A percentile compares a stretch with the other conserved stretches of the same genome.
These are phyloP conservation scores for Oryza glumipatula DNA, from an alignment of 176 grass and related monocot species.

Conservation along the genomic window DNA sequence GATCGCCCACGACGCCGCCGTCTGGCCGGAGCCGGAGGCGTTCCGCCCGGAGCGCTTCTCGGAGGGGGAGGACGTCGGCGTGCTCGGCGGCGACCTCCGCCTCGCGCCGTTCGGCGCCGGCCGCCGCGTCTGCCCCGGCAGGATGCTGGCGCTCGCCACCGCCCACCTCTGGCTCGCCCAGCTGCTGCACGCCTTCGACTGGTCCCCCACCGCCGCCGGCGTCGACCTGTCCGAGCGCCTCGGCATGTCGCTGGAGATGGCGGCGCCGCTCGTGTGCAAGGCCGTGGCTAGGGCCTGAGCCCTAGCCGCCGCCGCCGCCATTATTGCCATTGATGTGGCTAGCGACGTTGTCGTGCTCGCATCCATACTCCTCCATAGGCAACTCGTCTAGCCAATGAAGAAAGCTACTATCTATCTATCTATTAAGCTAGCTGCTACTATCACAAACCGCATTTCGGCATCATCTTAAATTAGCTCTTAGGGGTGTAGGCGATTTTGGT, in stretches of 20 bases:
- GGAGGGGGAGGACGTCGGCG: conserved; percentile 58
- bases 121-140: conserved; percentile 74
- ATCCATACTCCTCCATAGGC: background rate
- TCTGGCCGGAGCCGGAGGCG: conserved; percentile 58
- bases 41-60: conserved; percentile 70
- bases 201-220: conserved; percentile 26
- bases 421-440: background rate
- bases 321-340: conserved; percentile 10
- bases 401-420: background rate
- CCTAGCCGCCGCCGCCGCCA: background rate
- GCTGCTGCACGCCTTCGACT: conserved; percentile 62
- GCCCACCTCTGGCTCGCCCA: conserved; percentile 72
- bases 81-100: conserved; percentile 71
- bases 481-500: background rate
- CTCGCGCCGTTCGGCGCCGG: conserved; percentile 76
- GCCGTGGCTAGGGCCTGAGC: conserved; percentile 32
- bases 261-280: conserved; percentile 65
- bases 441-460: background rate
- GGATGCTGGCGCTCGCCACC: conserved; percentile 70
- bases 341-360: background rate
- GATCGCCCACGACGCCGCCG: conserved; percentile 64
- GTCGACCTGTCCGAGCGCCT: conserved; percentile 77
- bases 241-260: conserved; percentile 88
- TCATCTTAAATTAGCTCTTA: background rate
- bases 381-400: conserved; percentile 30